A percentile compares a stretch with the other conserved stretches of the same genome.
phyloP scores from a whole-genome alignment of 495 filamentous ascomycete genomes.

The Penicillium malachiteum region DNA sequence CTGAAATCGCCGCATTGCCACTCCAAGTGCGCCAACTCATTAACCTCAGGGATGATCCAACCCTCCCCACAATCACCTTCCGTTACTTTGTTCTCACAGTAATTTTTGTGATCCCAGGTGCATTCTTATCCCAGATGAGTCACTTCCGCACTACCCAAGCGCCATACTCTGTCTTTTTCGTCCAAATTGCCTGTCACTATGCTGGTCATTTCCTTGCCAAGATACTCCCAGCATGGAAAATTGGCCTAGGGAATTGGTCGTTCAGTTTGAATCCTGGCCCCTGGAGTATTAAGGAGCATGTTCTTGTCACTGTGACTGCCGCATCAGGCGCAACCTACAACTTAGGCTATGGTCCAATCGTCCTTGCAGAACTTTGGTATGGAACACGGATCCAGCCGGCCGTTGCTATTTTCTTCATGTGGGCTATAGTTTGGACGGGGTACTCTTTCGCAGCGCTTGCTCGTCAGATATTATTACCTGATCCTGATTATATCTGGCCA shows the following conservation, averaged over 20 bases:
- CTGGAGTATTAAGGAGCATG: slow-evolving; percentile 59
- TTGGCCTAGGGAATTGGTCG: slow-evolving; percentile 46
- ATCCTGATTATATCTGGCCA: slow-evolving; percentile 53
- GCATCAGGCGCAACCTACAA: slow-evolving; percentile 55
- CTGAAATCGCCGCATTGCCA: slow-evolving; percentile 47
- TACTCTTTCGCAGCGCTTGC: slow-evolving; percentile 56
- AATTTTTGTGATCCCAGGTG: slow-evolving; percentile 53
- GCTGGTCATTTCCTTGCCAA: slow-evolving; percentile 53
- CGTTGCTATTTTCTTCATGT: slow-evolving; percentile 58
- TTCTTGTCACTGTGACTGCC: slow-evolving; percentile 54
- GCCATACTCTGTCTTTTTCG: slow-evolving; percentile 58
- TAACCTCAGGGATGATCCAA: slow-evolving; percentile 52
- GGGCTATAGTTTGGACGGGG: slow-evolving; percentile 53
- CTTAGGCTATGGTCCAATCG: slow-evolving; percentile 48
- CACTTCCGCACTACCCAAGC: slow-evolving; percentile 54
- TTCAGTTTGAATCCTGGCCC: slow-evolving; percentile 57
- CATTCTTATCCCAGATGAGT: slow-evolving; percentile 54
- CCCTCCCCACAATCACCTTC: slow-evolving; percentile 53
- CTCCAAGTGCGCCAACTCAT: slow-evolving; percentile 52
- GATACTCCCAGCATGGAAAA: slow-evolving; percentile 43
- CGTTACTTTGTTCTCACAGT: slow-evolving; percentile 54
- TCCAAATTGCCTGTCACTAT: slow-evolving; percentile 56
- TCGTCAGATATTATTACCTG: slow-evolving; percentile 53
- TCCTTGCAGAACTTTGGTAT: slow-evolving; percentile 55
- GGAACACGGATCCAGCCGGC: slow-evolving; percentile 47